A percentile compares a stretch with the other conserved stretches of the same genome.
Conservation (phyloP, 164 flowering plant species). For the Piper longum region DNA sequence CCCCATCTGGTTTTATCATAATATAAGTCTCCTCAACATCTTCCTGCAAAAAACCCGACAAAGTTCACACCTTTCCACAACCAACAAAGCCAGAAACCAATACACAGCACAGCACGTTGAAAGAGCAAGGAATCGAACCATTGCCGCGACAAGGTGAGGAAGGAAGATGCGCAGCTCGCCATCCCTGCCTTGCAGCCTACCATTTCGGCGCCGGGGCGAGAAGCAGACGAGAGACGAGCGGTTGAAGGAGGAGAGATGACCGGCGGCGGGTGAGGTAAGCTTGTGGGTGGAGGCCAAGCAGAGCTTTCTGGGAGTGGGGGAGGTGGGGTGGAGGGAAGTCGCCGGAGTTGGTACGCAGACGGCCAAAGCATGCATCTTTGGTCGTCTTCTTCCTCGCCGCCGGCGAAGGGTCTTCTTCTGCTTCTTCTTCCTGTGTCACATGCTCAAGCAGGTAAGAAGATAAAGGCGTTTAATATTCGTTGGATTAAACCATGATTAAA, state of each 20-base stretch:
- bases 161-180: conserved; percentile 51
- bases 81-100: background rate
- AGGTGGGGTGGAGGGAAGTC: background rate
- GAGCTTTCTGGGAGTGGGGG: conserved; percentile 4
- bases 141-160: conserved; percentile 72
- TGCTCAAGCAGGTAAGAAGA: background rate
- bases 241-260: conserved; percentile 34
- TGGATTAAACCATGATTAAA: too few relatives aligned
- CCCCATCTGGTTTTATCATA: conserved; percentile 96
- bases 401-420: background rate
- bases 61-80: background rate
- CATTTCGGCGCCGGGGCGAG: conserved; percentile 13
- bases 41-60: conserved; percentile 24
- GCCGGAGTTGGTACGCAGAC: background rate
- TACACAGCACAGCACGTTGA: background rate
- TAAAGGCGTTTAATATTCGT: too few relatives aligned
- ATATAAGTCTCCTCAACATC: conserved; percentile 76
- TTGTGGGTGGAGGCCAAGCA: conserved; percentile 9
- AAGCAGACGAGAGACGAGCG: conserved; percentile 27
- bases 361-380: conserved; percentile 1
- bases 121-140: conserved; percentile 23
- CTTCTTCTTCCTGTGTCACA: background rate
- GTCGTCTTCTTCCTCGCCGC: background rate
- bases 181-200: conserved; percentile 18
- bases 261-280: conserved; percentile 14